A percentile compares a stretch with the other conserved stretches of the same genome.
Evolutionary conservation across 2,329 filamentous ascomycete genomes (phyloP).

Genomic region (Ustulina deusta): DNA sequence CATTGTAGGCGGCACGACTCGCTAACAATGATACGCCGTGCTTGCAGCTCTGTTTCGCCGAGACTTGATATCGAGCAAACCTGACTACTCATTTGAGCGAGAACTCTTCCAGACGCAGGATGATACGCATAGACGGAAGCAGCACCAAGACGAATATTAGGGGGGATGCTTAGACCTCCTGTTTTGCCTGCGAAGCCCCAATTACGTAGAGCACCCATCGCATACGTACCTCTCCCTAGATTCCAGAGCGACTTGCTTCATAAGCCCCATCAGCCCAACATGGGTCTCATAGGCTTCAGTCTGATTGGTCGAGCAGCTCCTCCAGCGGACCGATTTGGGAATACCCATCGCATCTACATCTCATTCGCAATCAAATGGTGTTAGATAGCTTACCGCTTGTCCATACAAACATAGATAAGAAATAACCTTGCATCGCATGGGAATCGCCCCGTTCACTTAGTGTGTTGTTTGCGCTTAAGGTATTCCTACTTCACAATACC

Average conservation of each 20-base stretch:
- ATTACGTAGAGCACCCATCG: background rate
- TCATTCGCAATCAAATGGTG: background rate
- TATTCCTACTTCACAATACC: background rate
- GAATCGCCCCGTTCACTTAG: background rate
- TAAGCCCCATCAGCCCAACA: background rate
- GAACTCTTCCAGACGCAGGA: slow-evolving; percentile 1
- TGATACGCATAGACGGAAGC: slow-evolving; percentile 25
- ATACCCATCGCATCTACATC: slow-evolving; percentile 18
- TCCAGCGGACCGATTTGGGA: slow-evolving; percentile 27
- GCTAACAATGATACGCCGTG: slow-evolving; percentile 17
- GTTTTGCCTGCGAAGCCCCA: background rate
- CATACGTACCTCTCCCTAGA: background rate
- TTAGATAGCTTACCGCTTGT: slow-evolving; percentile 17
- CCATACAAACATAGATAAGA: slow-evolving; percentile 33
- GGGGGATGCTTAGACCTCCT: slow-evolving; percentile 16
- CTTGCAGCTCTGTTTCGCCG: slow-evolving; percentile 3
- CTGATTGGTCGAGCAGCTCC: slow-evolving; percentile 22
- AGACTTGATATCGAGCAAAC: slow-evolving; percentile 13
- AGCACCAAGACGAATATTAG: slow-evolving; percentile 18
- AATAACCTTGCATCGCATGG: slow-evolving; percentile 9
- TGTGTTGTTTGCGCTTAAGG: background rate
- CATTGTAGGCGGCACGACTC: slow-evolving; percentile 1
- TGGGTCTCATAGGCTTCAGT: background rate
- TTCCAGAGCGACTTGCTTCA: background rate
- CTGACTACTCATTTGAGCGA: slow-evolving; percentile 9